A percentile compares a stretch with the other conserved stretches of the same genome.
Evolutionary conservation across 1,284 basidiomycete genomes (phyloP).

Genomic region (Leccinum pallidistipes): DNA sequence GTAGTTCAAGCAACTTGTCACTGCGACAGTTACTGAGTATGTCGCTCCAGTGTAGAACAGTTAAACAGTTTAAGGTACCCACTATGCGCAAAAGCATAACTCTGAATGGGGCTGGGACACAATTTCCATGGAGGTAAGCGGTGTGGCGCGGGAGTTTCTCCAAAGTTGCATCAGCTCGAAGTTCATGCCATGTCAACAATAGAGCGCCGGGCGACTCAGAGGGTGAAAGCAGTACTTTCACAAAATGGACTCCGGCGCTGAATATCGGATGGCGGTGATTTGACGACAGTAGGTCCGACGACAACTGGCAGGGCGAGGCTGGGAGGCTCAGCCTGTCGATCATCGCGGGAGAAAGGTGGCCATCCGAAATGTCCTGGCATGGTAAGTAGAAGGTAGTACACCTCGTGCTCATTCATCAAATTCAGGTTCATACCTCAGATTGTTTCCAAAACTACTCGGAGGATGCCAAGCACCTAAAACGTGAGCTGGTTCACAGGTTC

Average conservation of each 20-base stretch:
- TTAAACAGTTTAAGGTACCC: too few relatives aligned
- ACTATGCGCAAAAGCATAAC: too few relatives aligned
- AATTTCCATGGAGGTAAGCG: neutral
- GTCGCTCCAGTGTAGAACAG: neutral
- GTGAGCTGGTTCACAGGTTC: conserved; percentile 6
- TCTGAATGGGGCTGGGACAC: too few relatives aligned
- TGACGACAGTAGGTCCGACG: neutral
- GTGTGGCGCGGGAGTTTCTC: neutral
- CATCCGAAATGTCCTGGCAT: neutral
- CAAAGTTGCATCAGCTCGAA: neutral
- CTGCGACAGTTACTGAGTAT: neutral
- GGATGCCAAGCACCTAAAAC: neutral
- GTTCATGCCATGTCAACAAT: neutral
- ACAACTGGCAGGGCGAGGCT: neutral
- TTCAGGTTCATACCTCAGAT: neutral
- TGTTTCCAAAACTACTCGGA: neutral
- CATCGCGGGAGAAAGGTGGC: neutral
- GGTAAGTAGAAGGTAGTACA: neutral
- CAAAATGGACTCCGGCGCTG: neutral
- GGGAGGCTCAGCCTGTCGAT: neutral
- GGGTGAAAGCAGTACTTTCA: neutral
- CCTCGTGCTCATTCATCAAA: neutral
- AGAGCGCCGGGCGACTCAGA: neutral
- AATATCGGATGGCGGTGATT: conserved; percentile 1
- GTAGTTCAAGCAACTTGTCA: neutral